phyloP scores from a whole-genome alignment of 2,329 filamentous ascomycete species.

The Laburnicola sp. region DNA sequence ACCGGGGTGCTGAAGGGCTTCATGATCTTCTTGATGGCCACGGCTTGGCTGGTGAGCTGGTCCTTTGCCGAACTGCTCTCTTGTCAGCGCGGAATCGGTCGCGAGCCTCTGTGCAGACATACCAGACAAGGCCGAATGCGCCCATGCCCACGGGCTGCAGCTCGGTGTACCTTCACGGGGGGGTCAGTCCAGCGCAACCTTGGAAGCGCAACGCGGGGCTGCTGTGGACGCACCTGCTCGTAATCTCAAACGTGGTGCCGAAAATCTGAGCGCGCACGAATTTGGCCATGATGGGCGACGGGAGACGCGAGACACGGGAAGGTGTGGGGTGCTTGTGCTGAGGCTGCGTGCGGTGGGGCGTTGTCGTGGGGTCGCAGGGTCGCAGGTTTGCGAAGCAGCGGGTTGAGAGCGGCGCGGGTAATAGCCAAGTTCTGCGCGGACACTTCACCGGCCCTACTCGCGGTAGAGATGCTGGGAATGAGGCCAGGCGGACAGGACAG shows the following conservation, averaged over 20 bases:
- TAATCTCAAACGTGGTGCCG: slow-evolving; percentile 99
- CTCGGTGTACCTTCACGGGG: slow-evolving; percentile 78
- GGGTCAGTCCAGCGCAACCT: slow-evolving; percentile 25
- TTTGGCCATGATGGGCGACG: slow-evolving; percentile 78
- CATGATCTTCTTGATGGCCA: slow-evolving; percentile 99
- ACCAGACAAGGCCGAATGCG: slow-evolving; percentile 98
- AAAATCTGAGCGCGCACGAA: slow-evolving; percentile 99
- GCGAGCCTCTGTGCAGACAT: slow-evolving; percentile 31
- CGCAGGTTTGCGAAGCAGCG: slow-evolving; percentile 33
- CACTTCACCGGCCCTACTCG: too few species aligned
- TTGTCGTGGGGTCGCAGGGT: slow-evolving; percentile 16
- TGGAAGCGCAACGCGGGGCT: slow-evolving; percentile 27
- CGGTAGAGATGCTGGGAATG: slow-evolving; percentile 1
- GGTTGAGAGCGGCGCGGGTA: slow-evolving; percentile 13
- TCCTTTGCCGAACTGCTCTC: slow-evolving; percentile 83
- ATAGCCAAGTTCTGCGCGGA: too few species aligned
- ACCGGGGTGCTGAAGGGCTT: slow-evolving; percentile 99
- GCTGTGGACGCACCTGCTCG: slow-evolving; percentile 72
- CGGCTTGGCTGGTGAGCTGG: slow-evolving; percentile 93
- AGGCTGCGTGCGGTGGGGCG: slow-evolving; percentile 20
- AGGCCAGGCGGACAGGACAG: neutral
- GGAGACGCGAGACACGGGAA: slow-evolving; percentile 21
- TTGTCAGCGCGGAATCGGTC: slow-evolving; percentile 17
- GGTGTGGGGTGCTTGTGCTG: slow-evolving; percentile 17
- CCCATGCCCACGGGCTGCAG: slow-evolving; percentile 99